Evolutionary conservation across 1,139 yeast genomes (phyloP).

Genomic region (Blastobotrys indianensis): DNA sequence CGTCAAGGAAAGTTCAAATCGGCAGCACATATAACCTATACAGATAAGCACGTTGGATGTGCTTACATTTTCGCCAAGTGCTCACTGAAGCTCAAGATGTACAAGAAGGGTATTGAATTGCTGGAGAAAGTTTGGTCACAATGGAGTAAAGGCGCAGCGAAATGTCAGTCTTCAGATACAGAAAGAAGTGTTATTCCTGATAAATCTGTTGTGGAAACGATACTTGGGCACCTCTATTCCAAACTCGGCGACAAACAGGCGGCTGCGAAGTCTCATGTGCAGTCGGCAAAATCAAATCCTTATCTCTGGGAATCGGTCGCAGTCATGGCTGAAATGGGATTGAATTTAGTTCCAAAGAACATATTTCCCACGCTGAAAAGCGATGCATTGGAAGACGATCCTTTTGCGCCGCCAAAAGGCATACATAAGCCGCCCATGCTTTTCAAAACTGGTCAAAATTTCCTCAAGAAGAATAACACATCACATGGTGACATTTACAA

Average conservation of each 20-base stretch:
- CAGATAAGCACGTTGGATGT: conserved; percentile 53
- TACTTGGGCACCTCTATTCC: conserved; percentile 66
- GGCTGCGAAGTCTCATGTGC: conserved; percentile 61
- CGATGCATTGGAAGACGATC: conserved; percentile 9
- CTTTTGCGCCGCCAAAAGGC: conserved; percentile 2
- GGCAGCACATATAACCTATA: conserved; percentile 35
- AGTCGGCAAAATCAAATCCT: conserved; percentile 67
- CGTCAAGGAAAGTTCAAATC: conserved; percentile 53
- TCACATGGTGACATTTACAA: conserved; percentile 8
- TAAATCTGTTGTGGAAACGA: conserved; percentile 53
- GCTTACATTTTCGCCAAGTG: conserved; percentile 62
- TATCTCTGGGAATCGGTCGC: conserved; percentile 84
- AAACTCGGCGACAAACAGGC: conserved; percentile 55
- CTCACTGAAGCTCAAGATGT: conserved; percentile 52
- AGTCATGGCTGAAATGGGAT: conserved; percentile 54
- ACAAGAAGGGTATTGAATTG: conserved; percentile 59
- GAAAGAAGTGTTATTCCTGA: conserved; percentile 49
- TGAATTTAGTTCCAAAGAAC: conserved; percentile 55
- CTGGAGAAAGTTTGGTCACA: conserved; percentile 32
- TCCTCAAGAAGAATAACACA: conserved; percentile 3
- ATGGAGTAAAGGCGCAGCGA: conserved; percentile 19
- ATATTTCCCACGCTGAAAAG: conserved; percentile 37
- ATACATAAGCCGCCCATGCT: background rate
- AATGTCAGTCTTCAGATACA: conserved; percentile 6
- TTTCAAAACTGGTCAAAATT: conserved; percentile 18